These are phyloP conservation scores for Stentor coeruleus DNA, from an alignment of 73 alveolate genomes.

Conservation along the genomic window DNA sequence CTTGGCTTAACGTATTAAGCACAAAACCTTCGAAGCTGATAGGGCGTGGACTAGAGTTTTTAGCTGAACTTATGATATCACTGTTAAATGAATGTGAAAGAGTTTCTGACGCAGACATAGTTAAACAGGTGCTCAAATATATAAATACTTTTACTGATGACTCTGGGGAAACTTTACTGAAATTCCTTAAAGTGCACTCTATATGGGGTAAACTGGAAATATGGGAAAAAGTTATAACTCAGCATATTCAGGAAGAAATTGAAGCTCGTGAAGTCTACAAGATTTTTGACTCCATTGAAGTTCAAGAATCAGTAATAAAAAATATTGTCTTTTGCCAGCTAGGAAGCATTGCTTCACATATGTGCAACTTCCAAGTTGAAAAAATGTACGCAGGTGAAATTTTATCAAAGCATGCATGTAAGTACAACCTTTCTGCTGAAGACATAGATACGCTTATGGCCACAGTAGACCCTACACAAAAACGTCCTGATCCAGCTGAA, in stretches of 20 bases:
- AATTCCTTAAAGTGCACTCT: background rate
- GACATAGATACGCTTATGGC: conserved; percentile 16
- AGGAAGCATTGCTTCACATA: background rate
- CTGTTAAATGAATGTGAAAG: background rate
- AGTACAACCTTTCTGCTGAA: background rate
- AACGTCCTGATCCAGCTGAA: background rate
- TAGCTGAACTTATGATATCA: background rate
- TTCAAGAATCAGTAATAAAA: background rate
- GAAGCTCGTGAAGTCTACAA: background rate
- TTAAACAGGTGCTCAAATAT: background rate
- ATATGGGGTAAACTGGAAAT: conserved; percentile 1
- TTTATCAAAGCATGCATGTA: background rate
- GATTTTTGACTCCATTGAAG: background rate
- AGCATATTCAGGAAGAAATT: background rate
- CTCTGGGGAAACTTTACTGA: background rate
- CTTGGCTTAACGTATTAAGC: background rate
- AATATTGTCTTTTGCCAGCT: conserved; percentile 14
- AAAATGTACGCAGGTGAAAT: background rate
- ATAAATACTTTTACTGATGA: background rate
- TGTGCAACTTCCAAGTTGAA: conserved; percentile 16
- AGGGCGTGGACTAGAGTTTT: background rate
- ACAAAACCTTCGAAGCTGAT: background rate
- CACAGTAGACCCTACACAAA: background rate
- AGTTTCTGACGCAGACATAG: background rate
- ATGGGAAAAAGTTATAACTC: conserved; percentile 13